Base-by-base conservation (phyloP, 495 filamentous ascomycete genomes). In the Penicillium samsonianum region DNA sequence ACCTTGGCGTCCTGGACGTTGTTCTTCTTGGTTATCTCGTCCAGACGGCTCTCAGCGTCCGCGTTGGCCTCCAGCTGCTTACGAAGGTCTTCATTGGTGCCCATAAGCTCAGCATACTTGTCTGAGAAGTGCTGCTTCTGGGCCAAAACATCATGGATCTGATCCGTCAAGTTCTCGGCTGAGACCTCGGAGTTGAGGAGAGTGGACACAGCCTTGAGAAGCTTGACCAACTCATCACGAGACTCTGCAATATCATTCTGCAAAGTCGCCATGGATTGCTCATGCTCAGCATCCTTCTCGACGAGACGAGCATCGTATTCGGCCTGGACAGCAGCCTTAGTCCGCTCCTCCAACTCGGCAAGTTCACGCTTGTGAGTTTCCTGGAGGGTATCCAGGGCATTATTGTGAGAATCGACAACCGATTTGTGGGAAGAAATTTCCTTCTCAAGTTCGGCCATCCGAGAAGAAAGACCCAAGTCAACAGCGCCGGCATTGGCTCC, bases 201-300 rank as follows among this genome's bases (percentile, higher is more conserved):
- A n/a, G 63, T 52, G 3, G 82, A 78, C 6, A 83, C 74, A 48
- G 72, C 72, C 35, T 70, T 63, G 30, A 86, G 70, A 22, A 92
- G 73, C 54, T 83, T 85, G 43, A 80, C 80, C 51, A 92, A 74
- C 50, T 90, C 85, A 51, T 86, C 80, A 48, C 88, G 84, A 33
- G 89, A 87, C 58, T 87, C 86, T 5, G 80, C 68, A 45, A 92
- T 84, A 17, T 95, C 88, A 31, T 78, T 75, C 65, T 91, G 81
- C 41, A 96, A 75, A 14, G 79, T 59, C 49, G 80, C 72, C 62
- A 90, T 75, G 12, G 80, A 77, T 55, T 81, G 74, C 20, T 87
- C 78, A 62, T 92, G 84, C 57, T 86, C 78, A 10, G 73, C 71
- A 43, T 80, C 70, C 59, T 77, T 75, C 46, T 78, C 78, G 11